Percentiles rank a stretch among this genome's conserved stretches.
These are phyloP conservation scores for Lyophyllum decastes DNA, from an alignment of 768 basidiomycete genomes.

Conservation along the genomic window DNA sequence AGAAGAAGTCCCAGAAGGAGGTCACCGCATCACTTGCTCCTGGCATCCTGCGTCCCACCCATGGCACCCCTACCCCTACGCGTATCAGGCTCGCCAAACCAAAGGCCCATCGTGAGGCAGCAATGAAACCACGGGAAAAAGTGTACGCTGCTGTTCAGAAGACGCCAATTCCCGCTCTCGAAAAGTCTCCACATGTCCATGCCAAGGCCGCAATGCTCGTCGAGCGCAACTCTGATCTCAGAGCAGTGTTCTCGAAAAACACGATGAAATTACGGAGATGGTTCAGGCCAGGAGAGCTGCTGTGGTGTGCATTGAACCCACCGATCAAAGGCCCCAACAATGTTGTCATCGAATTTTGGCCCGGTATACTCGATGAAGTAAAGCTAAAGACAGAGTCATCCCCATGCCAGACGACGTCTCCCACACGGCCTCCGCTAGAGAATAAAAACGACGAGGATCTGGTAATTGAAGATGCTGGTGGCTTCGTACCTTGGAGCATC, in stretches of 20 bases:
- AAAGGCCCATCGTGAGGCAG: conserved; percentile 23
- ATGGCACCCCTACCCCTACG: conserved; percentile 26
- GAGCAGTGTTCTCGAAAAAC: conserved; percentile 51
- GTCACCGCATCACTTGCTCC: conserved; percentile 59
- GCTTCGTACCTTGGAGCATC: conserved; percentile 52
- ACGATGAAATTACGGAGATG: conserved; percentile 51
- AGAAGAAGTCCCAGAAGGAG: conserved; percentile 65
- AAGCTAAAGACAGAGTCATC: conserved; percentile 48
- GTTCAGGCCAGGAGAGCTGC: conserved; percentile 69
- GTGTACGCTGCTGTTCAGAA: conserved; percentile 46
- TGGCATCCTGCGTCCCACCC: conserved; percentile 31
- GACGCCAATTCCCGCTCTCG: conserved; percentile 26
- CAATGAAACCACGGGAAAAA: conserved; percentile 28
- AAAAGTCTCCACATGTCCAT: conserved; percentile 32
- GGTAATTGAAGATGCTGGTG: conserved; percentile 21
- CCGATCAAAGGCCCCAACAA: conserved; percentile 46
- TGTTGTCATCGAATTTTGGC: conserved; percentile 69
- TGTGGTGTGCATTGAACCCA: conserved; percentile 64
- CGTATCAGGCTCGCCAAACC: conserved; percentile 20
- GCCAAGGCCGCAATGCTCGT: conserved; percentile 50
- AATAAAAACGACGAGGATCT: conserved; percentile 20
- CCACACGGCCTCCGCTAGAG: conserved; percentile 4
- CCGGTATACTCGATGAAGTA: conserved; percentile 63
- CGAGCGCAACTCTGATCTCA: conserved; percentile 66
- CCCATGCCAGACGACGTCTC: conserved; percentile 20